Base-by-base conservation (phyloP, 495 filamentous ascomycete genomes). In the Schizothecium vesticola region DNA sequence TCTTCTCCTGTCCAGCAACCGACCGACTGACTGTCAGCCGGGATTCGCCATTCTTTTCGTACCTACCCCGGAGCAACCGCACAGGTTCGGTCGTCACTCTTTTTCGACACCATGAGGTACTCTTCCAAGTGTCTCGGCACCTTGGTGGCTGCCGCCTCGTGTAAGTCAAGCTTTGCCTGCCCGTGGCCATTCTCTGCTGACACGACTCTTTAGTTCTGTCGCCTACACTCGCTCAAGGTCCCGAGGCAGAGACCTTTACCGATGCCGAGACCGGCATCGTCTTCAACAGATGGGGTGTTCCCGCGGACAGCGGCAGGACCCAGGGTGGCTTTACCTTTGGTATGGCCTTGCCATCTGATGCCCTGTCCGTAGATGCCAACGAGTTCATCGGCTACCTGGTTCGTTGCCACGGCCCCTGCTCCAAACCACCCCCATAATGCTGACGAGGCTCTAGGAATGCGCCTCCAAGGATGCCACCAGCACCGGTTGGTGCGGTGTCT, bases 311-410 rank as follows among this genome's bases (percentile, higher is more conserved):
- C 21, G 19, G 73, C 10, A 72, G 75, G 58, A 77, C 74, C 5
- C 65, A 69, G n/a, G 83, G 82, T 0, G 74, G 73, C 25, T 80
- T 82, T 65, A 86, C 83, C 59, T 84, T 84, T 69, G 88, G 88
- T 75, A 71, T 88, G 60, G 81, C 85, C 12, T 75, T 90, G 43
- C 88, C 88, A 8, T 68, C 74, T 8, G 76, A 83, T 67, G 82
- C 81, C 23, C 77, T 84, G n/a, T 79, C 79, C 2, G 80, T 76
- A 23, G 79, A 88, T 70, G 81, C 83, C 6, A 79, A 73, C 51
- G 87, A 89, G 70, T 89, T 87, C 67, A 86, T 89, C 70, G 88
- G 88, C 22, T 74, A 81, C 61, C 77, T 86, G 68, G 84, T 86
- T 77, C 3, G 83, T 59, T 70, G 10, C 5, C 6, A 61, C 8